Conservation (phyloP, 108 stramenopile genomes). For the Fistulifera pelliculosa region DNA sequence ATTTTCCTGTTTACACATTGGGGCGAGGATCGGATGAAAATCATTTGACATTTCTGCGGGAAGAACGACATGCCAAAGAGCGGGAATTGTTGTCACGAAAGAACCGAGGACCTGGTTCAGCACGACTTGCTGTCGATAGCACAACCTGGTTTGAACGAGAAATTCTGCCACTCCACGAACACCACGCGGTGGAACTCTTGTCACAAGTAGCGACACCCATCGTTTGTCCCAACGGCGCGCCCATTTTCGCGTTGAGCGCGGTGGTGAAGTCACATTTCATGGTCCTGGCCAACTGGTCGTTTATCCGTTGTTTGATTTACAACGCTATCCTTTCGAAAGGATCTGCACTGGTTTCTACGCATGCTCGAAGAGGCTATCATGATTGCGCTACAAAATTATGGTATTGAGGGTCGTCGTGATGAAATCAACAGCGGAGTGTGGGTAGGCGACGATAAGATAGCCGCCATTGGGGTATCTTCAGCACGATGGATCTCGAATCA, state of each 20-base stretch:
- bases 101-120: slow-evolving; percentile 31
- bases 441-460: slow-evolving; percentile 82
- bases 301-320: slow-evolving; percentile 91
- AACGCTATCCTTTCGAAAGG: slow-evolving; percentile 44
- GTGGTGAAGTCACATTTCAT: slow-evolving; percentile 98
- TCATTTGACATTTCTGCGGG: slow-evolving; percentile 66
- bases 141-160: no score
- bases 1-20: slow-evolving; percentile 93
- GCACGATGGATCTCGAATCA: slow-evolving; percentile 95
- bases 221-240: slow-evolving; percentile 59
- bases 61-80: slow-evolving; percentile 8
- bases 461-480: slow-evolving; percentile 87
- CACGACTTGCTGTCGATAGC: no score
- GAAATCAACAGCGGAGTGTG: slow-evolving; percentile 66
- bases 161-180: no score
- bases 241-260: slow-evolving; percentile 86
- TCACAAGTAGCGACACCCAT: slow-evolving; percentile 39
- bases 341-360: slow-evolving; percentile 95
- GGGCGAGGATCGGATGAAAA: slow-evolving; percentile 84
- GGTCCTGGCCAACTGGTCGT: slow-evolving; percentile 94
- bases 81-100: slow-evolving; percentile 22
- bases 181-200: no score
- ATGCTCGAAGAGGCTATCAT: slow-evolving; percentile 90
- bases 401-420: slow-evolving; percentile 53
- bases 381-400: slow-evolving; percentile 43